phyloP scores from a whole-genome alignment of 2,329 filamentous ascomycete species.

The Phialocephala sp. region DNA sequence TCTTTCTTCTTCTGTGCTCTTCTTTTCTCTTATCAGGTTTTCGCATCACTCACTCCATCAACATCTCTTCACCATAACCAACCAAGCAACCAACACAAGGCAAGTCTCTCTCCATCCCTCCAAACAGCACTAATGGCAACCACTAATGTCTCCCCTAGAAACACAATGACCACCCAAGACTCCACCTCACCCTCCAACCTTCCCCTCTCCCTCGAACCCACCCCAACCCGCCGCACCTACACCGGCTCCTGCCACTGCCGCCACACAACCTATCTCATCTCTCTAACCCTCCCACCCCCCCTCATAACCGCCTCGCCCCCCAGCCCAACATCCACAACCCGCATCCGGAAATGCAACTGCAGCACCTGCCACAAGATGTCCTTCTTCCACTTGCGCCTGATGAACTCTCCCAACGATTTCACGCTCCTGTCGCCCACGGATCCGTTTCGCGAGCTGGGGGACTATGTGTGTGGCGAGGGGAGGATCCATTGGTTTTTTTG shows the following conservation, averaged over 20 bases:
- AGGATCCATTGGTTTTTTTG: constrained; percentile 53
- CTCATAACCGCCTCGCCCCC: constrained; percentile 32
- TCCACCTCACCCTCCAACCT: no score
- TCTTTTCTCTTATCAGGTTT: not conserved
- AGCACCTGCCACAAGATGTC: constrained; percentile 55
- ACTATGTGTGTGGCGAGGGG: constrained; percentile 47
- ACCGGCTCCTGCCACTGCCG: constrained; percentile 56
- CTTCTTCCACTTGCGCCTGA: constrained; percentile 52
- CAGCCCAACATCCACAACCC: constrained; percentile 41
- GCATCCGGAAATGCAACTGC: constrained; percentile 52
- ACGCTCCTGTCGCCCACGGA: constrained; percentile 50
- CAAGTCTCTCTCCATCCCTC: not conserved
- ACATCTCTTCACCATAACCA: not conserved
- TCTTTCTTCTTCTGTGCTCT: not conserved
- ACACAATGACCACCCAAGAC: not conserved
- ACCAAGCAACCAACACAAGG: not conserved
- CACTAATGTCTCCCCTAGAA: not conserved
- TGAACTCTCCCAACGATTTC: constrained; percentile 49
- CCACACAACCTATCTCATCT: constrained; percentile 49
- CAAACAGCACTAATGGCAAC: not conserved
- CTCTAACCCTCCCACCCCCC: constrained; percentile 48
- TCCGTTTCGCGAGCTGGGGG: constrained; percentile 46
- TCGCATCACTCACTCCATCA: not conserved
- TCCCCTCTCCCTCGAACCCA: not conserved
- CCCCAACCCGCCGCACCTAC: constrained; percentile 35